Evolutionary conservation across 2,329 filamentous ascomycete species (phyloP).

Genomic region (Aspergillus neoniger): DNA sequence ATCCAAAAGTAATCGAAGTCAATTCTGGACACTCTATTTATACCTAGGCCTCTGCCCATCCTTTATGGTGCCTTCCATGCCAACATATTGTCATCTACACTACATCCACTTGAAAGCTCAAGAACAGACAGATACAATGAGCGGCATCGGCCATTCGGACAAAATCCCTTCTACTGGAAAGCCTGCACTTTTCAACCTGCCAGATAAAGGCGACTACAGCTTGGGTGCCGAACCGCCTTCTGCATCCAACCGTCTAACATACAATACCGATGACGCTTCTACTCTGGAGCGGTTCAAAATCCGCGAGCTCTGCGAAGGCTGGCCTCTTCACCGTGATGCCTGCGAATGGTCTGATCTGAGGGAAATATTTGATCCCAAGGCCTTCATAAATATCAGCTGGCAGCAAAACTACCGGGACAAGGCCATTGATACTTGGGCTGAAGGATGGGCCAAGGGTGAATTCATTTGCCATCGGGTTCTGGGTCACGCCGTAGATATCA

Average conservation of each 20-base stretch:
- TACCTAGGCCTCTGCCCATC: too few relatives aligned
- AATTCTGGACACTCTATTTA: too few relatives aligned
- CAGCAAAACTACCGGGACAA: constrained; percentile 7
- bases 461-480: constrained; percentile 6
- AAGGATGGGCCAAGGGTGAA: constrained; percentile 4
- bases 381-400: constrained; percentile 9
- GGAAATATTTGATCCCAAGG: neutral
- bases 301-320: constrained; percentile 9
- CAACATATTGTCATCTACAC: neutral
- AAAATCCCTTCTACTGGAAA: neutral
- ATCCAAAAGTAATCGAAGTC: too few relatives aligned
- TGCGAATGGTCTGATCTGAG: constrained; percentile 10
- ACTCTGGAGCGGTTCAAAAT: constrained; percentile 6
- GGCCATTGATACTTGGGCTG: constrained; percentile 6
- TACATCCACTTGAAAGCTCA: neutral
- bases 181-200: neutral
- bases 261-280: neutral
- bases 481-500: constrained; percentile 8
- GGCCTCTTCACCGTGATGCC: constrained; percentile 10
- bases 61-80: neutral
- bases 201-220: neutral
- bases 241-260: neutral
- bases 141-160: neutral
- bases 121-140: neutral
- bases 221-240: neutral